Conservation (phyloP, 2,329 filamentous ascomycete genomes). For the Coniochaeta sp. region DNA sequence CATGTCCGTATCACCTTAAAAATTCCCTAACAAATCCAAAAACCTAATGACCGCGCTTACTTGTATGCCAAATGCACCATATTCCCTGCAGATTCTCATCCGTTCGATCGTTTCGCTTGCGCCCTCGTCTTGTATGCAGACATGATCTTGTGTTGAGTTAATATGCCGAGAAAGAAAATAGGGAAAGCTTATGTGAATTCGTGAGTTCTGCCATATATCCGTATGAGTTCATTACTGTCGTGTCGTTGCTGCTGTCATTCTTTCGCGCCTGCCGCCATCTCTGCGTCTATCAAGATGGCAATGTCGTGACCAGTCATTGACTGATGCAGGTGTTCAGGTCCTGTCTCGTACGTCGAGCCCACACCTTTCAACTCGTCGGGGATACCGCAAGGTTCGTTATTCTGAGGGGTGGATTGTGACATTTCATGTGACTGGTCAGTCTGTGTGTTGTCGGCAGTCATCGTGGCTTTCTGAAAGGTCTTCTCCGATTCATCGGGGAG, state of each 20-base stretch:
- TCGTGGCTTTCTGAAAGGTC: neutral
- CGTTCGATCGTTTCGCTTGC: neutral
- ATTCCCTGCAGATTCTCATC: neutral
- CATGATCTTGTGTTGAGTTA: neutral
- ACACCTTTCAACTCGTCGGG: slow-evolving; percentile 1
- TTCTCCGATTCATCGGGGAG: neutral
- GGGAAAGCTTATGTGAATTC: neutral
- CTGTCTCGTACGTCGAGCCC: neutral
- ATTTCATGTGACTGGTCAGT: neutral
- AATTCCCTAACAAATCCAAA: neutral
- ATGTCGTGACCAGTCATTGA: neutral
- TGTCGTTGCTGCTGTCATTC: neutral
- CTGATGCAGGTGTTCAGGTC: neutral
- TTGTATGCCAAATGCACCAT: neutral
- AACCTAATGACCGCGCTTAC: neutral
- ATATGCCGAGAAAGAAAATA: neutral
- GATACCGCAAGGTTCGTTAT: neutral
- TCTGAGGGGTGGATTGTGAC: neutral
- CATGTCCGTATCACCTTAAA: neutral
- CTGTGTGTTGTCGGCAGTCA: neutral
- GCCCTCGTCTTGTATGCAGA: neutral
- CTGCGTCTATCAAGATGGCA: neutral
- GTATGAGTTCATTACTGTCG: neutral
- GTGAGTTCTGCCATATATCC: neutral
- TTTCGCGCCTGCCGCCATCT: neutral